Evolutionary conservation across 371 early-diverging fungal genomes (phyloP), one percentile per base, ranked within the genome.

Genomic region (Mortierella sp.): DNA sequence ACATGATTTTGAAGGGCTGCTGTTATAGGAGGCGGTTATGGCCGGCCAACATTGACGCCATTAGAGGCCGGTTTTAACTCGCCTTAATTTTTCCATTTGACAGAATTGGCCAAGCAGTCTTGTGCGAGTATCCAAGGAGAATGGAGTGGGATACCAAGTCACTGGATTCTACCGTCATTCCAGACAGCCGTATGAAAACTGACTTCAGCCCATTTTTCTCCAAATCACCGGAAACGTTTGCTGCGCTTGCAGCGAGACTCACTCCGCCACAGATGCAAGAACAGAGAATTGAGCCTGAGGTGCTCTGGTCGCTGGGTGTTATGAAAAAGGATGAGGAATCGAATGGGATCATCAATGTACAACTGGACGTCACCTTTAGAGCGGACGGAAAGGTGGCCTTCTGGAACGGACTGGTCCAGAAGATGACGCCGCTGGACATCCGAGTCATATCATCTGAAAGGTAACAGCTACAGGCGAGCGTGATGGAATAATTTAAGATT

Each of bases 371-470:
- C 28, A 47, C 69, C 0, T 75, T 75, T 46, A 56, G 75, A 39
- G 50, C 50, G 2, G 68, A 73, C 24, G 64, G 55, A 6, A 68
- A 64, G 4, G 59, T 68, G n/a, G 60, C 64, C 9, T 59, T 75
- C 34, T 75, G 75, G 75, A 75, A 75, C 31, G 64, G 59, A 3
- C 54, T 75, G 5, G 64, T 60, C 1, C 52, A 68, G 15, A 50
- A 49, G 24, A 51, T 50, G 6, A 64, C 60, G 1, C 75, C 75
- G 2, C 30, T 75, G 63, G 67, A 68, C n/a, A 64, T 75, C 32
- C 62, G 64, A 15, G 57, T 64, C 41, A 57, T 68, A 43, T 64
- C 64, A 0, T 51, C 75, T 11, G 75, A 75, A 46, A 68, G 56
- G 75, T 75, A 57, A 17, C 51, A 8, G 30, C 14, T 17, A n/a